Base-by-base conservation (phyloP, 768 basidiomycete species). In the Hypsizygus marmoreus region DNA sequence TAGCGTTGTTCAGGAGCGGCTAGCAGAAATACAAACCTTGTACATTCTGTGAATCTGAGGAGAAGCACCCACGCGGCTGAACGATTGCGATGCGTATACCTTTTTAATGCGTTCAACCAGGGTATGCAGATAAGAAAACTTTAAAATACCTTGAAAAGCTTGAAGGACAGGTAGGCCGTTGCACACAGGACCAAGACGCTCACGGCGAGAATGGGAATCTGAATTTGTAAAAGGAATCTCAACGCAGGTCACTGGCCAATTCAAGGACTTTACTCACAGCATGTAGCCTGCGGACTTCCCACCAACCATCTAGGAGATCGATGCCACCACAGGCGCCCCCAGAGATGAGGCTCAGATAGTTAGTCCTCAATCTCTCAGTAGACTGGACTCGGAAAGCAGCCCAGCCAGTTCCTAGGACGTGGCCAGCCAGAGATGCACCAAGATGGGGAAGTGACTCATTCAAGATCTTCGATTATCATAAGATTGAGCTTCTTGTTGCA, bases 361-460 rank as follows among this genome's bases (percentile, higher is more conserved):
- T 55, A 0, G 30, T 13, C 35, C 62, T 58, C 24, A 73, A 59
- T 16, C 47, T 53, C 13, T 53, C 48, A 8, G 71, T 70, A 7
- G 62, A 66, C 8, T 45, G 33, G 17, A 81, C 53, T 12, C 75
- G 67, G 47, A 68, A 80, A 10, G 62, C 66, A 4, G 75, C 64
- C 80, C 80, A 82, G 6, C 52, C 70, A 4, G 75, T 72, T 5
- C 69, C 71, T 8, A 81, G 58, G 14, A 70, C 53, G 47, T 79
- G 78, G 4, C 74, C 76, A 16, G 64, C 65, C 8, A 81, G 47
- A 2, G 71, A 69, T 23, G 77, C 75, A 2, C 68, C 71, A 31
- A 81, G 63, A 51, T 79, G 77, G 5, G 80, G 79, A 28, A 77
- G 66, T 0, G 77, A 78, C 54, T 80, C 77, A 42, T 69, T 72